Conservation (phyloP, 257 asterid genomes). For the Cinchona pubescens region DNA sequence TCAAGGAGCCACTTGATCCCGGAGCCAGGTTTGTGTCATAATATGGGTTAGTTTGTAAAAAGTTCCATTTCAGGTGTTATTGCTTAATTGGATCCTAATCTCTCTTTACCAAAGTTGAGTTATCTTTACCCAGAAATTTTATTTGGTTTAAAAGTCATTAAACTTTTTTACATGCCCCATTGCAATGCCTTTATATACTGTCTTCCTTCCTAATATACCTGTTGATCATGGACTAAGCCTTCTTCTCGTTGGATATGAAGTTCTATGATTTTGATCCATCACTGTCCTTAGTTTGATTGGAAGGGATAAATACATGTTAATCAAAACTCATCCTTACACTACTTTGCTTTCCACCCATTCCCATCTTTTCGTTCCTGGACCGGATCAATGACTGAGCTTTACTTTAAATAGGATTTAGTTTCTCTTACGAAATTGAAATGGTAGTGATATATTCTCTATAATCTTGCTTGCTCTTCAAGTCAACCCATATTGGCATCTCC, state of each 20-base stretch:
- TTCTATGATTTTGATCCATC: neutral
- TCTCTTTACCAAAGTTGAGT: neutral
- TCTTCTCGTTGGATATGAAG: neutral
- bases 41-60: neutral
- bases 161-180: neutral
- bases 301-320: neutral
- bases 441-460: neutral
- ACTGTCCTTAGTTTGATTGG: neutral
- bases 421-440: neutral
- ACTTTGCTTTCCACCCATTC: neutral
- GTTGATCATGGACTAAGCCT: neutral
- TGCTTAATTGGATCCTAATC: neutral
- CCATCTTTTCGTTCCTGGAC: neutral
- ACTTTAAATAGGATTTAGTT: neutral
- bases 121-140: neutral
- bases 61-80: neutral
- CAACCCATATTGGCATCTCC: neutral
- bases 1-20: constrained; percentile 75
- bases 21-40: constrained; percentile 68
- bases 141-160: neutral
- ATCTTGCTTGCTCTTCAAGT: neutral
- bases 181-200: neutral
- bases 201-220: neutral
- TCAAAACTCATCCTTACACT: neutral
- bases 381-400: neutral